phyloP scores from a whole-genome alignment of 139 green algal genomes.

The Coelastrella sp. region DNA sequence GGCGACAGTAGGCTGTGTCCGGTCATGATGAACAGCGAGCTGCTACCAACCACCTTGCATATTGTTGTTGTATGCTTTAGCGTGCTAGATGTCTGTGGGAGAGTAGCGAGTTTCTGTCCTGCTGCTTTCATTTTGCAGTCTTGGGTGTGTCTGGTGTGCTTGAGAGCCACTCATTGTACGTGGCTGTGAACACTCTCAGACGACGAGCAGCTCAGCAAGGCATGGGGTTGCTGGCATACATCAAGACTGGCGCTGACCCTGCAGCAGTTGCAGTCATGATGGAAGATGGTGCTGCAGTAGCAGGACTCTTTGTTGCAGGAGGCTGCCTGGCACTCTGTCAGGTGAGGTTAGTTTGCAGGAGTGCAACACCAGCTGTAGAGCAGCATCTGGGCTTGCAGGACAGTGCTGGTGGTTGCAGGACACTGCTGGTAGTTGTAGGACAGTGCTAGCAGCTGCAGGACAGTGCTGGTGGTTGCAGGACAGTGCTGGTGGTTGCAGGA shows the following conservation, averaged over 20 bases:
- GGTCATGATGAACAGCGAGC: too few species aligned
- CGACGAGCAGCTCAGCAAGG: slow-evolving; percentile 49
- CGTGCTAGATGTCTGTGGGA: too few species aligned
- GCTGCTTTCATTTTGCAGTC: slow-evolving; percentile 60
- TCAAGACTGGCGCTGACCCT: slow-evolving; percentile 78
- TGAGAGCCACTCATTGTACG: slow-evolving; percentile 85
- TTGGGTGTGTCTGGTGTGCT: slow-evolving; percentile 77
- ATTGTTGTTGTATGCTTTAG: too few species aligned
- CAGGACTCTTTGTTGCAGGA: slow-evolving; percentile 80
- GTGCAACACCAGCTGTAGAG: background rate
- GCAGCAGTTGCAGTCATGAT: slow-evolving; percentile 90
- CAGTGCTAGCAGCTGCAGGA: too few species aligned
- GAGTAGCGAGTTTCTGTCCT: too few species aligned
- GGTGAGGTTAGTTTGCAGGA: background rate
- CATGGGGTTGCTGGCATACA: slow-evolving; percentile 72
- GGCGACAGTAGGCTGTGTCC: too few species aligned
- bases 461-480: too few species aligned
- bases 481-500: too few species aligned
- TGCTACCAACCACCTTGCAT: too few species aligned
- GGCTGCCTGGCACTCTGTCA: slow-evolving; percentile 41
- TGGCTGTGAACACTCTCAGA: slow-evolving; percentile 75
- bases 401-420: too few species aligned
- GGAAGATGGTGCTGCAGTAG: slow-evolving; percentile 88
- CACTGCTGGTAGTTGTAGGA: too few species aligned
- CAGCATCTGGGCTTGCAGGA: too few species aligned